Conservation (phyloP, 306 rosid genomes). For the Castanea crenata region DNA sequence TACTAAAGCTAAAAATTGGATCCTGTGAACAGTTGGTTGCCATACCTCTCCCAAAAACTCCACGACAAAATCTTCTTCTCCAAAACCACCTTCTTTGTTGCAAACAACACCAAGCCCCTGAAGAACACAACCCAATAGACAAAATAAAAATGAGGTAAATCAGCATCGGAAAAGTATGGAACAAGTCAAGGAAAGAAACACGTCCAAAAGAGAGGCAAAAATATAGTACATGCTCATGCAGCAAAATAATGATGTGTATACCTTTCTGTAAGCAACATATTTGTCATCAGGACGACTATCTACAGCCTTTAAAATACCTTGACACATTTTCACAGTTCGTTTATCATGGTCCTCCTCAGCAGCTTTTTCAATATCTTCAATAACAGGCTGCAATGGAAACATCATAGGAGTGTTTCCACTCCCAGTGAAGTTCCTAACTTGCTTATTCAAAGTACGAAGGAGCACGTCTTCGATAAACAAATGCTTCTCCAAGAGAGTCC, state of each 20-base stretch:
- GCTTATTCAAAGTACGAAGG: constrained; percentile 75
- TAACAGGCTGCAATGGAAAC: constrained; percentile 67
- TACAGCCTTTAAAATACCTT: constrained; percentile 71
- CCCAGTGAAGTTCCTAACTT: constrained; percentile 85
- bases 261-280: constrained; percentile 97
- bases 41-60: constrained; percentile 99
- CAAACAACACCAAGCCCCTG: constrained; percentile 99
- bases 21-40: constrained; percentile 15
- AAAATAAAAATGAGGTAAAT: constrained; percentile 17
- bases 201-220: neutral
- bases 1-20: neutral
- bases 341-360: constrained; percentile 66
- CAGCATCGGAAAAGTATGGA: constrained; percentile 11
- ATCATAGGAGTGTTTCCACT: constrained; percentile 83
- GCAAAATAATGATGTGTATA: constrained; percentile 27
- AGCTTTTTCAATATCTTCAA: constrained; percentile 66
- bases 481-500: constrained; percentile 79
- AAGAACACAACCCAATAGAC: constrained; percentile 29
- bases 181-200: constrained; percentile 11
- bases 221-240: neutral
- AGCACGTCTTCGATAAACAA: constrained; percentile 82
- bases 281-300: constrained; percentile 86
- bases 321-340: constrained; percentile 68
- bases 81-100: constrained; percentile 82
- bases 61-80: constrained; percentile 84